Evolutionary conservation across 108 stramenopile genomes (phyloP), one percentile per base, ranked within the genome.

Genomic region (Cyclotella sp.): DNA sequence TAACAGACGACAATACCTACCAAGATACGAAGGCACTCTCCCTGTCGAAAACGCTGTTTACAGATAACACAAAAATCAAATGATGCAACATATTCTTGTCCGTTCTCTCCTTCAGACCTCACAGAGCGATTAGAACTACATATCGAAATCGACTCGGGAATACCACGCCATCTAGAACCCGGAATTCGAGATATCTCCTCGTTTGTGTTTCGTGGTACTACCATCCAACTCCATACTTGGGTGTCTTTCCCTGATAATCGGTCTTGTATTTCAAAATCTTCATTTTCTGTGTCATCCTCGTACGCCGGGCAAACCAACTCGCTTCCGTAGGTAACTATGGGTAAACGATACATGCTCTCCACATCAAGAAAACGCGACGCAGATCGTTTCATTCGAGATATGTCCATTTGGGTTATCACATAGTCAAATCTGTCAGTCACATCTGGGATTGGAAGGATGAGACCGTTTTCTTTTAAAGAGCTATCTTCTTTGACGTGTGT

Each of bases 21-120:
- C 63, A 97, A 79, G 14, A 94, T 90, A 49, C 93, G 89, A 34
- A 97, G 77, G 24, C 78, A 70, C 55, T 97, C 94, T 18, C 91
- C 93, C 22, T 93, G 86, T 30, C 62, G 59, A 70, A 94, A 97
- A 19, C 83, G 47, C 45, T 91, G 90, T 70, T 84, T 68, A 49
- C 92, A 93, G 46, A 93, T 91, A 12, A 93, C 89, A 63, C 92
- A 93, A 61, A 82, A 59, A 59, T 87, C 67, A 71, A 77, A 79
- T 39, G 70, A 27, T 39, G 59, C 16, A 18, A 77, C 63, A 3
- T 12, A 0, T 45, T 53, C 41, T 8, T 60, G 51, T 47, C 49
- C 24, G 19, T 76, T 66, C 16, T 22, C 4, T 46, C 24, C 27
- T 26, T 18, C 9, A 42, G 63, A 28, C 21, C 40, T 34, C 15